A percentile compares a stretch with the other conserved stretches of the same genome.
Evolutionary conservation across 805 yeast species (phyloP).

Genomic region (Hanseniaspora taiwanica): DNA sequence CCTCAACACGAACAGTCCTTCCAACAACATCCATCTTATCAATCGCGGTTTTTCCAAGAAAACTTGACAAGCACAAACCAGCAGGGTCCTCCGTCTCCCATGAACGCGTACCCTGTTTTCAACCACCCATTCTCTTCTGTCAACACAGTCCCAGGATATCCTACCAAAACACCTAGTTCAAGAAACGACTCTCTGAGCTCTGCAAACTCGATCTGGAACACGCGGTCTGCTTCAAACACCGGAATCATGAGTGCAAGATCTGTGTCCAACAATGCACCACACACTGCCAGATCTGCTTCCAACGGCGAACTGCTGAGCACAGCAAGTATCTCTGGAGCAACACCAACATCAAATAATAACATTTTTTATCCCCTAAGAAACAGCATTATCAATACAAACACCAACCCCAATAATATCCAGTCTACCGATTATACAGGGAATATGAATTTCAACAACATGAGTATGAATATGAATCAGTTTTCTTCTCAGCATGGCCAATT

Average conservation of each 20-base stretch:
- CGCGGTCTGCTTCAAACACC: neutral
- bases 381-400: neutral
- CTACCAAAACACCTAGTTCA: neutral
- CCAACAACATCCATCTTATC: slow-evolving; percentile 15
- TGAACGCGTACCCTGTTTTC: no score
- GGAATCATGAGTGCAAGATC: no score
- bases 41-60: slow-evolving; percentile 9
- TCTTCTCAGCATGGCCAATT: neutral
- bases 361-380: neutral
- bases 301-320: neutral
- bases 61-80: no score
- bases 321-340: neutral
- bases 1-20: slow-evolving; percentile 3
- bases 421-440: neutral
- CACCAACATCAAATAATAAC: no score
- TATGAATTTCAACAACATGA: neutral
- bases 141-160: neutral
- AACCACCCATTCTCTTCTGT: neutral
- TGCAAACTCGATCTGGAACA: neutral
- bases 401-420: neutral
- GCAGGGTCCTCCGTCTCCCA: no score
- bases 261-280: no score
- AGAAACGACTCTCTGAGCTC: neutral
- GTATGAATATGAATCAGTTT: neutral
- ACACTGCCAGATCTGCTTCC: neutral